Conservation (phyloP, 2,329 filamentous ascomycete species). For the Rutstroemia sp. region DNA sequence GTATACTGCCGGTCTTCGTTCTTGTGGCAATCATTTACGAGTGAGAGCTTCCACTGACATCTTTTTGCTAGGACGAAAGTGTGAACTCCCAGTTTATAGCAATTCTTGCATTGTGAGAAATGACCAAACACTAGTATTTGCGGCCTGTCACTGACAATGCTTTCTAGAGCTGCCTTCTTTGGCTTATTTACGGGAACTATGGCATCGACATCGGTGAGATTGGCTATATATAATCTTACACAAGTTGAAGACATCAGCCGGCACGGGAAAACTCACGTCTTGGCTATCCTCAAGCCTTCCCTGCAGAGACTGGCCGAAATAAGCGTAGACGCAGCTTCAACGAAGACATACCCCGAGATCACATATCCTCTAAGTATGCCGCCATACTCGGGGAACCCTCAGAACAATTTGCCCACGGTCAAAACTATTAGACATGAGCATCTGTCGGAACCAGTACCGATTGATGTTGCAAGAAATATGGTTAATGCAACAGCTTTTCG, state of each 20-base stretch:
- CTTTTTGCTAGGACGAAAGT: conserved; percentile 17
- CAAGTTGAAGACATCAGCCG: conserved; percentile 72
- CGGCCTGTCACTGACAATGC: conserved; percentile 1
- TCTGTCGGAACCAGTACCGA: conserved; percentile 1
- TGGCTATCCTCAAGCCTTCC: conserved; percentile 63
- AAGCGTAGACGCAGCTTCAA: conserved; percentile 32
- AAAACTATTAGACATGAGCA: conserved; percentile 7
- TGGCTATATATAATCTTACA: conserved; percentile 67
- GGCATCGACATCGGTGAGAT: conserved; percentile 63
- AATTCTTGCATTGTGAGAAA: conserved; percentile 51
- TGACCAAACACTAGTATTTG: background rate
- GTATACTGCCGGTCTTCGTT: too few species aligned
- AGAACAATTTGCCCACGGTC: background rate
- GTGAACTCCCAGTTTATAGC: conserved; percentile 57
- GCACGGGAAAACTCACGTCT: conserved; percentile 54
- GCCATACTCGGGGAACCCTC: background rate
- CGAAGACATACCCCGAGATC: conserved; percentile 42
- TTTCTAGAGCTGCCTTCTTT: conserved; percentile 54
- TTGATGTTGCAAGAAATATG: conserved; percentile 1
- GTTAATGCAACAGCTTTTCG: background rate
- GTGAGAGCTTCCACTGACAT: background rate
- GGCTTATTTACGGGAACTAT: conserved; percentile 75
- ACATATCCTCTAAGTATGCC: conserved; percentile 46
- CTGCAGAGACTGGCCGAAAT: conserved; percentile 13
- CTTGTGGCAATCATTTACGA: background rate